phyloP scores from a whole-genome alignment of 2,329 filamentous ascomycete genomes.

The Hypomyces rosellus region DNA sequence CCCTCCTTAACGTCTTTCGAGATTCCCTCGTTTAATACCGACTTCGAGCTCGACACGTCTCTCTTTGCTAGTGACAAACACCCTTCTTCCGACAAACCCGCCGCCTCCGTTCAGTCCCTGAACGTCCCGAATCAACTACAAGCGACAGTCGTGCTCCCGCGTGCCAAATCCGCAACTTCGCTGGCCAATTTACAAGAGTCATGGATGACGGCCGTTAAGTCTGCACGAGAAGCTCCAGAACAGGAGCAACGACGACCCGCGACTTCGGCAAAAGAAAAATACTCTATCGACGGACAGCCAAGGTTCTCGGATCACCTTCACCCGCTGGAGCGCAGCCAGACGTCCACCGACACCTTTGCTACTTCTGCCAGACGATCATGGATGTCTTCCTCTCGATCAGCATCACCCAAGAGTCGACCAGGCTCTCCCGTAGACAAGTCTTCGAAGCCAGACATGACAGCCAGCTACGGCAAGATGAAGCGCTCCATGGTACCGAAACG shows the following conservation, averaged over 20 bases:
- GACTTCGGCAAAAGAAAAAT: conserved; percentile 20
- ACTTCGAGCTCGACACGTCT: conserved; percentile 41
- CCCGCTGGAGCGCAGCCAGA: conserved; percentile 30
- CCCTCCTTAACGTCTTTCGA: conserved; percentile 39
- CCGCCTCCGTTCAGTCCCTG: conserved; percentile 1
- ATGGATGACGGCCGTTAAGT: conserved; percentile 46
- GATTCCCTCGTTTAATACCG: conserved; percentile 47
- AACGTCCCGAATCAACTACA: background rate
- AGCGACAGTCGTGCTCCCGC: conserved; percentile 11
- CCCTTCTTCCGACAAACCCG: conserved; percentile 8
- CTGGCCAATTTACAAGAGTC: conserved; percentile 44
- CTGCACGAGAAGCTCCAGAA: conserved; percentile 23
- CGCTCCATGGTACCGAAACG: conserved; percentile 22
- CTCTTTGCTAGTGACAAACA: conserved; percentile 21
- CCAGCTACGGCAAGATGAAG: conserved; percentile 19
- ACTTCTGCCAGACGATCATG: conserved; percentile 47
- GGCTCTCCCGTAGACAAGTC: conserved; percentile 18
- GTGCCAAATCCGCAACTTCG: conserved; percentile 35
- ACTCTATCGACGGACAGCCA: conserved; percentile 13
- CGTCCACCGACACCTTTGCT: conserved; percentile 41
- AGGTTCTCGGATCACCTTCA: conserved; percentile 20
- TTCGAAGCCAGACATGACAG: conserved; percentile 19
- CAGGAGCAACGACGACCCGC: conserved; percentile 19
- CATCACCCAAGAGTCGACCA: conserved; percentile 36
- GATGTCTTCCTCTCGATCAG: conserved; percentile 43